phyloP scores from a whole-genome alignment of 2,329 filamentous ascomycete species.

The Exophiala alcalophila region DNA sequence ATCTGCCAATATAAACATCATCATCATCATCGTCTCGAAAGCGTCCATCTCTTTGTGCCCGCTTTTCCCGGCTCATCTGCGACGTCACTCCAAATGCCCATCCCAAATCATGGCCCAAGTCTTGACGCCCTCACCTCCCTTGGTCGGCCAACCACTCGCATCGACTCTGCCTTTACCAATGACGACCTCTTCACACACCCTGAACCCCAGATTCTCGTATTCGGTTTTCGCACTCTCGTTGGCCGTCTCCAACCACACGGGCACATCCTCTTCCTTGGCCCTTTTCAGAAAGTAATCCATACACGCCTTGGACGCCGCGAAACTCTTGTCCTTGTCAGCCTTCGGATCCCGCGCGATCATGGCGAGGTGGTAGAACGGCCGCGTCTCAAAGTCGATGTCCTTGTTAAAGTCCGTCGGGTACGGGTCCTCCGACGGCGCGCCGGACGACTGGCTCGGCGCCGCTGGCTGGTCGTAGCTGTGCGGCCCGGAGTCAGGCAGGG shows the following conservation, averaged over 20 bases:
- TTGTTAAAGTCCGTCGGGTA: slow-evolving; percentile 31
- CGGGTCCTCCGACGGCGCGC: slow-evolving; percentile 29
- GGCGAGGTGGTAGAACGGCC: slow-evolving; percentile 29
- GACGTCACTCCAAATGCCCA: slow-evolving; percentile 25
- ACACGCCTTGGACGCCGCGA: slow-evolving; percentile 20
- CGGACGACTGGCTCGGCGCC: slow-evolving; percentile 28
- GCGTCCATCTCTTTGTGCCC: no score
- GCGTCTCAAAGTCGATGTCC: slow-evolving; percentile 28
- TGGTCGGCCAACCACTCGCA: slow-evolving; percentile 25
- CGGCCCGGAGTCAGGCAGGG: slow-evolving; percentile 27
- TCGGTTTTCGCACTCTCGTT: slow-evolving; percentile 22
- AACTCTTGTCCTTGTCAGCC: slow-evolving; percentile 12
- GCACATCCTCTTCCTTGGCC: slow-evolving; percentile 26
- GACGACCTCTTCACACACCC: slow-evolving; percentile 27
- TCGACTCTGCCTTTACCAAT: slow-evolving; percentile 27
- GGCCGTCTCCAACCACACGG: slow-evolving; percentile 28
- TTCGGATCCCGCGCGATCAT: slow-evolving; percentile 26
- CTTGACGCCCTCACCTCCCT: slow-evolving; percentile 27
- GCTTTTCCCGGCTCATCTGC: no score
- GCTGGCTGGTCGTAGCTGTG: slow-evolving; percentile 30
- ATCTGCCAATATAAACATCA: slow-evolving; percentile 1
- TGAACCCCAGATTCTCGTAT: slow-evolving; percentile 27
- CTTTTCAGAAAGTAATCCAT: slow-evolving; percentile 25
- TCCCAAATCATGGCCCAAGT: slow-evolving; percentile 30
- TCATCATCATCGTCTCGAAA: no score